phyloP scores from a whole-genome alignment of 2,329 filamentous ascomycete genomes.

The Lachnum nothofagi region DNA sequence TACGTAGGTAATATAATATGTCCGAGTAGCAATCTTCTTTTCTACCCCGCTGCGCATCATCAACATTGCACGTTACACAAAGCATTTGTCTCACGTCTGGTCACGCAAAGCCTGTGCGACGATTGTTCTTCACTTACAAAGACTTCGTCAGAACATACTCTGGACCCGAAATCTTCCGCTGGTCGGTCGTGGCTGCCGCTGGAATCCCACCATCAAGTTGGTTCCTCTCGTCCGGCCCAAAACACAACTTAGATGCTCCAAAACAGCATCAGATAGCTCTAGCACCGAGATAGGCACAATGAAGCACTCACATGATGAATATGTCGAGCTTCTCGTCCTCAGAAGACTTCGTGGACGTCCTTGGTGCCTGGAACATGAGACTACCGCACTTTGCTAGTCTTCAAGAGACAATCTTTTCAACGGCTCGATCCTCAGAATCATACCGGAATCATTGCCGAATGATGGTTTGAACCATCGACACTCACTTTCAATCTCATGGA shows the following conservation, averaged over 20 bases:
- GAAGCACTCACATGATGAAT: too few species aligned
- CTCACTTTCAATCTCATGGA: slow-evolving; percentile 25
- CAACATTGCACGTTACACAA: too few species aligned
- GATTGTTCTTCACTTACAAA: neutral
- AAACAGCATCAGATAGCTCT: neutral
- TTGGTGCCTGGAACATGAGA: neutral
- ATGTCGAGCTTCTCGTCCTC: slow-evolving; percentile 27
- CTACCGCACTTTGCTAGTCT: neutral
- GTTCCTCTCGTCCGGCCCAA: too few species aligned
- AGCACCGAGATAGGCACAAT: neutral
- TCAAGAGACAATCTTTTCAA: slow-evolving; percentile 20
- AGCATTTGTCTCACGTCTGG: too few species aligned
- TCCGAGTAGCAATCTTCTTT: too few species aligned
- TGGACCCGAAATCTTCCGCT: neutral
- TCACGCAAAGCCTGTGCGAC: too few species aligned
- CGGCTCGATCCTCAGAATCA: slow-evolving; percentile 26
- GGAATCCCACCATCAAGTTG: too few species aligned
- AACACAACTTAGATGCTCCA: neutral
- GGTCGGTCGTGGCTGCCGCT: neutral
- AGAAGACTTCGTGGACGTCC: neutral
- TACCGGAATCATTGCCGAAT: too few species aligned
- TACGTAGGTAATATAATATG: too few species aligned
- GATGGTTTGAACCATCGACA: slow-evolving; percentile 8
- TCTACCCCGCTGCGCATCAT: too few species aligned
- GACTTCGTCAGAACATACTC: neutral